These are phyloP conservation scores for Pseudonitzschia delicatissima DNA, from an alignment of 108 stramenopile genomes.

Conservation along the genomic window DNA sequence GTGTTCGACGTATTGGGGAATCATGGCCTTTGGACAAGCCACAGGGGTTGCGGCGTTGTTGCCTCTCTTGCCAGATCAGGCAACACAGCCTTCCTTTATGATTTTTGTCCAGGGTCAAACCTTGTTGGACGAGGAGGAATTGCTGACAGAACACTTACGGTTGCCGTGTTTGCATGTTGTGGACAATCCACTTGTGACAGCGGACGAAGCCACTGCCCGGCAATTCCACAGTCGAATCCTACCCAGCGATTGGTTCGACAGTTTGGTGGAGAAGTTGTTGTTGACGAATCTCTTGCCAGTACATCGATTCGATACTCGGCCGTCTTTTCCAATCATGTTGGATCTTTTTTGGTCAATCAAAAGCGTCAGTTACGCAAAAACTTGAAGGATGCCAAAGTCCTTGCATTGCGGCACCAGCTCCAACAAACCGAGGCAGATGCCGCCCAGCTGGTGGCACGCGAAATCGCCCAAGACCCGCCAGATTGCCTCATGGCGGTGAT, in stretches of 20 bases:
- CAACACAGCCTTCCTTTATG: constrained; percentile 20
- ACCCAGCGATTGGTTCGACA: constrained; percentile 29
- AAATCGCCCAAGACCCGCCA: constrained; percentile 75
- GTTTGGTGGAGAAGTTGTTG: constrained; percentile 34
- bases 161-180: constrained; percentile 38
- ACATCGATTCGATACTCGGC: background rate
- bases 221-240: background rate
- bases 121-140: constrained; percentile 36
- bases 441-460: constrained; percentile 44
- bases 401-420: constrained; percentile 47
- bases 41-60: constrained; percentile 64
- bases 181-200: no score
- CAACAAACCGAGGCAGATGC: constrained; percentile 70
- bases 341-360: constrained; percentile 36
- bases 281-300: background rate
- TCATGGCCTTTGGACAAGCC: constrained; percentile 76
- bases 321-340: background rate
- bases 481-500: constrained; percentile 85
- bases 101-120: constrained; percentile 37
- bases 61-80: constrained; percentile 39
- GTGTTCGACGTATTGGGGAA: constrained; percentile 67
- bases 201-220: background rate
- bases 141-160: constrained; percentile 16
- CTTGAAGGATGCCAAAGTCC: constrained; percentile 11
- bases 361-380: constrained; percentile 22